Conservation (phyloP, 2,329 filamentous ascomycete species). For the Stagonosporopsis cucurbitacearum region DNA sequence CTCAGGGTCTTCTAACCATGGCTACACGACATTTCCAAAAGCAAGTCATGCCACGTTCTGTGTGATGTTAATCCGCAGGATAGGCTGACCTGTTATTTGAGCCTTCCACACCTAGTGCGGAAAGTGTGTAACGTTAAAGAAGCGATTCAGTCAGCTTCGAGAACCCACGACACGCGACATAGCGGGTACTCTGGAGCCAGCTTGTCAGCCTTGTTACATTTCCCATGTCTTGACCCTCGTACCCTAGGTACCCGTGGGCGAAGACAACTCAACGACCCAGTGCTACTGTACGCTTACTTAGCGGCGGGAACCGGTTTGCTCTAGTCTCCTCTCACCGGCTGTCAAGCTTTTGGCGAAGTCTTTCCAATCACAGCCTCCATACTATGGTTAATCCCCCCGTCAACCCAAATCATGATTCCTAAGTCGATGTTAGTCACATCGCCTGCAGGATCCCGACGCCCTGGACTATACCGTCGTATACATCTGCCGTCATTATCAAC, state of each 20-base stretch:
- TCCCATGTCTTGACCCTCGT: constrained; percentile 1
- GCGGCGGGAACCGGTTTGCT: constrained; percentile 1
- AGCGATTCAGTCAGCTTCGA: constrained; percentile 4
- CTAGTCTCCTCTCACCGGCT: constrained; percentile 7
- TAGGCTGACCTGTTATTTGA: constrained; percentile 21
- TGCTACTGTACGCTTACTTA: constrained; percentile 13
- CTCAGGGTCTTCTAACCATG: constrained; percentile 8
- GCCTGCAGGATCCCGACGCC: not conserved
- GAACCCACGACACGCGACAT: constrained; percentile 13
- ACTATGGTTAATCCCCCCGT: not conserved
- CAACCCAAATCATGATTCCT: not conserved
- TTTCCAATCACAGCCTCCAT: not conserved
- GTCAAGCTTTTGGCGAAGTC: not conserved
- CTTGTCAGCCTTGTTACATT: constrained; percentile 16
- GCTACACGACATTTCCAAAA: constrained; percentile 15
- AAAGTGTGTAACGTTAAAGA: constrained; percentile 1
- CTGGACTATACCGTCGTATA: not conserved
- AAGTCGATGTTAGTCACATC: constrained; percentile 7
- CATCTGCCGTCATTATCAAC: not conserved
- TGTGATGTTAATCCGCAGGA: constrained; percentile 1
- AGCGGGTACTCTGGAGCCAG: constrained; percentile 4
- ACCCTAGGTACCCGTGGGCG: constrained; percentile 4
- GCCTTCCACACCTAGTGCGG: not conserved
- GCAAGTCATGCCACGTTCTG: constrained; percentile 21
- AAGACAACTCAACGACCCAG: not conserved